Base-by-base conservation (phyloP, 176 grass and related monocot genomes). In the Secale cereale region DNA sequence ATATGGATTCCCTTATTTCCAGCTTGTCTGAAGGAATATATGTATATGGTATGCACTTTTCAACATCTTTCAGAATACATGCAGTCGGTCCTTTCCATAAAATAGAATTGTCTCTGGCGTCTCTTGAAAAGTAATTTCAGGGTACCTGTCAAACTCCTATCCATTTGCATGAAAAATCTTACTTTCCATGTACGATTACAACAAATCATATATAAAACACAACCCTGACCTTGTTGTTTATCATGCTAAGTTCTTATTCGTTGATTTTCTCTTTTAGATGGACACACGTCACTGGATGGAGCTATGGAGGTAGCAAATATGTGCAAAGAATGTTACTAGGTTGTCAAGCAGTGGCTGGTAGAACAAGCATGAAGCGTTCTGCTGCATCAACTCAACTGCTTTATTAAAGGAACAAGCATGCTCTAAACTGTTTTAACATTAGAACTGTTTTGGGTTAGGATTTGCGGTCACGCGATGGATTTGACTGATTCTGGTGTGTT, bases 291-390 rank as follows among this genome's bases (percentile, higher is more conserved):
- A 81, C 61, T 86, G 86, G 93, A 98, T 76, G 92, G 85, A 79
- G 91, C n/a, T n/a, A n/a, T n/a, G n/a, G n/a, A n/a, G n/a, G 92
- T 43, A 87, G 76, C 85, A 98, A 93, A 65, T 88, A 88, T 56
- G 88, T 95, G 80, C 95, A 98, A 87, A 98, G 80, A 80, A 93
- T 87, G 65, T 82, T 98, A 88, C 84, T 89, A 81, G 95, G 91
- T 70, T 98, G 95, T 92, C 95, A 98, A 98, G 80, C 85, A 15
- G 91, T 89, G 85, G 92, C 95, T 87, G 95, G 95, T 65, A 94
- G 92, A 88, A 95, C 83, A 86, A 90, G 95, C 80, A 95, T 98
- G 92, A 92, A 98, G 77, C 89, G 92, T 82, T 94, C 92, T 86
- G 95, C 87, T 62, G 92, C 89, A 88, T 94, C 95, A 80, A n/a